phyloP scores from a whole-genome alignment of 495 filamentous ascomycete species.

The Hypoxylon fuscum region DNA sequence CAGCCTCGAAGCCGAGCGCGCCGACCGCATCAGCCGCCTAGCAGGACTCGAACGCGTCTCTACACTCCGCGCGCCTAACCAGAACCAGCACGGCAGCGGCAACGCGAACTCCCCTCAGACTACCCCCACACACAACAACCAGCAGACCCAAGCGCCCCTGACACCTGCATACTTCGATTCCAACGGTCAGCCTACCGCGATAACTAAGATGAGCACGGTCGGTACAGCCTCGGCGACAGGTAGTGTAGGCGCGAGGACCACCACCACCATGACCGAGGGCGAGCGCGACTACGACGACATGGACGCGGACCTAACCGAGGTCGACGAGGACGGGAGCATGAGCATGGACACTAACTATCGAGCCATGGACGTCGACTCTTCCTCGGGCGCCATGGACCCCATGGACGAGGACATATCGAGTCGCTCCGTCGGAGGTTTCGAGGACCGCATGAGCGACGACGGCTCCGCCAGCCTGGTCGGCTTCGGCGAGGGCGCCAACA shows the following conservation, averaged over 20 bases:
- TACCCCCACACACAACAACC: constrained; percentile 35
- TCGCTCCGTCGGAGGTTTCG: constrained; percentile 68
- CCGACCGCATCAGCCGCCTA: constrained; percentile 90
- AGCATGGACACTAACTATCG: constrained; percentile 59
- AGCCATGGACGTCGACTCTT: constrained; percentile 52
- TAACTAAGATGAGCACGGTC: constrained; percentile 80
- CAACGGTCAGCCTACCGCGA: constrained; percentile 63
- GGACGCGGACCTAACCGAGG: constrained; percentile 52
- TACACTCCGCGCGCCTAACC: constrained; percentile 64
- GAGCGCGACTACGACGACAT: constrained; percentile 62
- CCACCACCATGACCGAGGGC: constrained; percentile 61
- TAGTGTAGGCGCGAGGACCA: constrained; percentile 73
- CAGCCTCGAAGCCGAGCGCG: constrained; percentile 87
- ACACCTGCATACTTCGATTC: constrained; percentile 75
- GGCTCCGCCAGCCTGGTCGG: constrained; percentile 75
- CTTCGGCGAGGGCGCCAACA: constrained; percentile 87
- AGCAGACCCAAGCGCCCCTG: constrained; percentile 48
- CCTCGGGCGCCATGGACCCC: constrained; percentile 45
- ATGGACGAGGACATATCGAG: constrained; percentile 55
- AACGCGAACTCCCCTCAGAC: constrained; percentile 41
- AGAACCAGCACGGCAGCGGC: constrained; percentile 40
- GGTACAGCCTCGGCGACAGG: constrained; percentile 78
- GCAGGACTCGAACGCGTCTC: constrained; percentile 84
- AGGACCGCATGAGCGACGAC: constrained; percentile 83
- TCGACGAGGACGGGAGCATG: constrained; percentile 57